Conservation (phyloP, 352 stramenopile genomes). For the Globisporangium nodosum region DNA sequence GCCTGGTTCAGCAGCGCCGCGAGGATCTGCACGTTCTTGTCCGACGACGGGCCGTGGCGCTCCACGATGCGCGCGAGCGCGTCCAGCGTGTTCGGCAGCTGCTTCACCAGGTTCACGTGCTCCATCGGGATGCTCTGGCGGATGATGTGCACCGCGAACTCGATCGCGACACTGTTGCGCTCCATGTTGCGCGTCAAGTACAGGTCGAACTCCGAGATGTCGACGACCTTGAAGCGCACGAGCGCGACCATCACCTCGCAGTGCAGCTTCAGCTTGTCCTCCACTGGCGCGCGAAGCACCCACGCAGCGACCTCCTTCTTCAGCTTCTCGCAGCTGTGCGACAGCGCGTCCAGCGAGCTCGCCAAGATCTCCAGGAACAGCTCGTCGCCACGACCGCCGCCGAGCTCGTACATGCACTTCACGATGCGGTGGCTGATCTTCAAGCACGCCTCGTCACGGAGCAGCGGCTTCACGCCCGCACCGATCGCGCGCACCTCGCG, state of each 20-base stretch:
- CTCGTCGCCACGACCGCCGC: slow-evolving; percentile 83
- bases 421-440: slow-evolving; percentile 96
- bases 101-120: slow-evolving; percentile 85
- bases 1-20: slow-evolving; percentile 75
- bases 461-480: slow-evolving; percentile 59
- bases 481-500: slow-evolving; percentile 74
- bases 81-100: slow-evolving; percentile 93
- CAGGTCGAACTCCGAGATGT: slow-evolving; percentile 90
- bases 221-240: slow-evolving; percentile 92
- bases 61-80: slow-evolving; percentile 84
- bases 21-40: slow-evolving; percentile 87
- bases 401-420: slow-evolving; percentile 95
- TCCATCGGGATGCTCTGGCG: slow-evolving; percentile 90
- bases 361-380: slow-evolving; percentile 94
- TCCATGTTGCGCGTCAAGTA: slow-evolving; percentile 95
- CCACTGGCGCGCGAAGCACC: slow-evolving; percentile 92
- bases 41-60: slow-evolving; percentile 62
- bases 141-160: slow-evolving; percentile 96
- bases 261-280: slow-evolving; percentile 94
- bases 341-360: slow-evolving; percentile 91
- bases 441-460: slow-evolving; percentile 90
- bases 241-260: slow-evolving; percentile 94
- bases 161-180: slow-evolving; percentile 92
- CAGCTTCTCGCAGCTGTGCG: slow-evolving; percentile 90
- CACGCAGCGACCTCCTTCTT: slow-evolving; percentile 93